Conservation (phyloP, 2,329 filamentous ascomycete genomes). For the Macrophomina pseudophaseolina region DNA sequence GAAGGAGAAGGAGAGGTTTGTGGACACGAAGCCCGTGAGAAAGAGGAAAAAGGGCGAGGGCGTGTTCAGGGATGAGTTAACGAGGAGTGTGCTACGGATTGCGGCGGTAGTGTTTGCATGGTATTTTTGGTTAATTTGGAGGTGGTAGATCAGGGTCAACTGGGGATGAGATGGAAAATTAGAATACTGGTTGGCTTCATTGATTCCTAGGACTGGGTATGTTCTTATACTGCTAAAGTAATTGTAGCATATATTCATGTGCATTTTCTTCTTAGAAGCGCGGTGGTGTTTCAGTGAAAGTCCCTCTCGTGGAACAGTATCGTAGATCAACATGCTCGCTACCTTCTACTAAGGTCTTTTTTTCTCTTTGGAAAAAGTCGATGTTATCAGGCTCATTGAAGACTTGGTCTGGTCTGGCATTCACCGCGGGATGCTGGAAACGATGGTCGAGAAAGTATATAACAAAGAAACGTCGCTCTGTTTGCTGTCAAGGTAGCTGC, state of each 20-base stretch:
- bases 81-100: conserved; percentile 66
- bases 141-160: conserved; percentile 1
- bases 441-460: no score
- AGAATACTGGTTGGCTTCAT: not conserved
- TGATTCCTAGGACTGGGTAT: not conserved
- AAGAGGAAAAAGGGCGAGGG: conserved; percentile 45
- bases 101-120: conserved; percentile 66
- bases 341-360: no score
- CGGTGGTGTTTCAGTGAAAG: no score
- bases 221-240: not conserved
- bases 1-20: conserved; percentile 34
- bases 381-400: no score
- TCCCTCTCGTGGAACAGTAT: no score
- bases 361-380: no score
- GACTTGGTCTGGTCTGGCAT: no score
- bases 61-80: conserved; percentile 65
- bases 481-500: no score
- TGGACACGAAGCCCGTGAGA: conserved; percentile 32
- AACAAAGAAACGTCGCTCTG: no score
- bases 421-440: no score
- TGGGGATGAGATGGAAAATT: not conserved
- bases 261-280: not conserved
- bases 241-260: not conserved
- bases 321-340: no score
- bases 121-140: conserved; percentile 70